These are phyloP conservation scores for Xylariaceae sp. DNA, from an alignment of 2,329 filamentous ascomycete species.

Conservation along the genomic window DNA sequence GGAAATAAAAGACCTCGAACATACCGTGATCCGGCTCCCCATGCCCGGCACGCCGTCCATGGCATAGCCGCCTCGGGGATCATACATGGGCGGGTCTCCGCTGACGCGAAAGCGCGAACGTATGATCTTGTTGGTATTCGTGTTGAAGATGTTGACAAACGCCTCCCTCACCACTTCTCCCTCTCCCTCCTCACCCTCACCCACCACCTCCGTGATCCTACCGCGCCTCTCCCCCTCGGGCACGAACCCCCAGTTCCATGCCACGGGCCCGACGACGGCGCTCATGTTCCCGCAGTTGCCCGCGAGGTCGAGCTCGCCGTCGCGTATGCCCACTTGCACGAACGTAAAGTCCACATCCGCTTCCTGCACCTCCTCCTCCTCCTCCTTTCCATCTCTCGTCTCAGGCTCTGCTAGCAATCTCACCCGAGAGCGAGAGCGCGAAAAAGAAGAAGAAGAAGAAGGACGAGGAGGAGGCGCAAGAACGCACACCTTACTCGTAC, in stretches of 20 bases:
- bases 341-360: constrained; percentile 30
- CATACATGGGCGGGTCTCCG: constrained; percentile 19
- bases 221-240: constrained; percentile 15
- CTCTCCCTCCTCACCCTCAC: neutral
- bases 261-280: constrained; percentile 51
- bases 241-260: constrained; percentile 47
- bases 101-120: constrained; percentile 34
- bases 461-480: constrained; percentile 47
- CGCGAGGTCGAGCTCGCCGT: constrained; percentile 47
- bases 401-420: too few relatives aligned
- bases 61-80: constrained; percentile 30
- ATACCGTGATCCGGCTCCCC: constrained; percentile 29
- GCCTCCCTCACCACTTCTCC: constrained; percentile 15
- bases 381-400: neutral
- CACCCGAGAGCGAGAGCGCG: too few relatives aligned
- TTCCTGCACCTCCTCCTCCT: neutral
- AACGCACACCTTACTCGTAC: constrained; percentile 61
- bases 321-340: constrained; percentile 50
- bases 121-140: constrained; percentile 32
- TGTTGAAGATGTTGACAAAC: constrained; percentile 29
- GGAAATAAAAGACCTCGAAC: neutral
- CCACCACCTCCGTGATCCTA: neutral
- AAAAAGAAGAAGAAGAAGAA: too few relatives aligned
- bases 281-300: constrained; percentile 60
- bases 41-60: constrained; percentile 38